phyloP scores from a whole-genome alignment of 768 basidiomycete genomes.

The Kwoniella dejecticola region DNA sequence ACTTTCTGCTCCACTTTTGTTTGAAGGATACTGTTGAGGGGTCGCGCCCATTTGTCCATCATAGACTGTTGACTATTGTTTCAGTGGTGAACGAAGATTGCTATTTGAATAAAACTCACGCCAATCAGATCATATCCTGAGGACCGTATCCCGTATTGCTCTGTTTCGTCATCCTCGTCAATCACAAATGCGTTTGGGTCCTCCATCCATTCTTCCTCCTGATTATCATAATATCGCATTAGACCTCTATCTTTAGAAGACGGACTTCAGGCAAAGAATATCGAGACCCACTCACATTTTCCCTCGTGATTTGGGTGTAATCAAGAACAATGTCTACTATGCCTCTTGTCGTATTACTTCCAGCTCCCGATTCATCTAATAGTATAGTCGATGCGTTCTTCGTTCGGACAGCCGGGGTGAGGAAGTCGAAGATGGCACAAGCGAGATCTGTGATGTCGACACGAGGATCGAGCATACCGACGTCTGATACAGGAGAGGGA shows the following conservation, averaged over 20 bases:
- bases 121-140: conserved; percentile 80
- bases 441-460: conserved; percentile 72
- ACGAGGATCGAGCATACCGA: conserved; percentile 60
- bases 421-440: conserved; percentile 77
- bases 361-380: conserved; percentile 57
- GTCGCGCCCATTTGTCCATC: conserved; percentile 54
- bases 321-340: conserved; percentile 60
- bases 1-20: conserved; percentile 63
- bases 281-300: conserved; percentile 67
- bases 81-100: conserved; percentile 2
- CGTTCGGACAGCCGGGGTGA: conserved; percentile 65
- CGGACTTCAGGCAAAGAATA: not conserved
- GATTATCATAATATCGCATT: not conserved
- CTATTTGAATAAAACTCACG: conserved; percentile 58
- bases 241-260: not conserved
- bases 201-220: conserved; percentile 89
- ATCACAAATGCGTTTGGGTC: conserved; percentile 91
- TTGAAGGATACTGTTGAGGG: conserved; percentile 60
- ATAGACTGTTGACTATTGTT: conserved; percentile 43
- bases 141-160: conserved; percentile 76
- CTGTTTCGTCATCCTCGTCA: conserved; percentile 90
- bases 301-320: conserved; percentile 82
- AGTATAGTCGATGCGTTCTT: conserved; percentile 68
- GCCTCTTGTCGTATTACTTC: conserved; percentile 28
- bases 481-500: conserved; percentile 58